Conservation (phyloP, 768 basidiomycete genomes). For the Sporobolomyces pararoseus region DNA sequence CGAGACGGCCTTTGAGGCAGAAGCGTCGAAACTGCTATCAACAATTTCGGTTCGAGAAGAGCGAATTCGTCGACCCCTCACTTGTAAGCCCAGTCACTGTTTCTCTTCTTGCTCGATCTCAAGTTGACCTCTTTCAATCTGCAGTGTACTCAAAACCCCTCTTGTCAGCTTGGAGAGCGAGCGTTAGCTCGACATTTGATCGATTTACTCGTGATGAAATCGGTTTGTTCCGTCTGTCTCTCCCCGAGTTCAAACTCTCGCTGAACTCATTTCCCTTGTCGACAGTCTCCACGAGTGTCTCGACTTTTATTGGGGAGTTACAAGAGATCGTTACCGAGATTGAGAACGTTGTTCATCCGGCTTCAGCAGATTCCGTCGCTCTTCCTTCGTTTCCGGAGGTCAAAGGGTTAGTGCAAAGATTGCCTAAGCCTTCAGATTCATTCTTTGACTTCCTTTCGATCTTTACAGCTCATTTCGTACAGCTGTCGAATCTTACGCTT, state of each 20-base stretch:
- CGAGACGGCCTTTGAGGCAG: neutral
- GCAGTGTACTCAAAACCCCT: slow-evolving; percentile 8
- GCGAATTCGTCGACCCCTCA: neutral
- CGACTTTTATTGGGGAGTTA: neutral
- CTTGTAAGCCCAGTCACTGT: neutral
- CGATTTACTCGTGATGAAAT: neutral
- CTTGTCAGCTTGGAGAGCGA: neutral
- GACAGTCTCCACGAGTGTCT: neutral
- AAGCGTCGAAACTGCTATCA: neutral
- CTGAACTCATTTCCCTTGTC: neutral
- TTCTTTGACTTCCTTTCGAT: neutral
- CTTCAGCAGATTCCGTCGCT: neutral
- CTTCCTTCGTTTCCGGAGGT: neutral
- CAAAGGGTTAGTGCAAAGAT: neutral
- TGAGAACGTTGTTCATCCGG: neutral
- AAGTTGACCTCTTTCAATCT: neutral
- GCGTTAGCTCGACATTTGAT: neutral
- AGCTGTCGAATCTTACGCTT: neutral
- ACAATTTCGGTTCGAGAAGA: neutral
- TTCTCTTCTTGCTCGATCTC: no score
- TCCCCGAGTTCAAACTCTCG: neutral
- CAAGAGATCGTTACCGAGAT: neutral
- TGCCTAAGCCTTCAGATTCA: no score
- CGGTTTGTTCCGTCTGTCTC: neutral
- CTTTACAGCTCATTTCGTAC: slow-evolving; percentile 10